phyloP scores from a whole-genome alignment of 139 green algal genomes.

The Chlamydomonas sphaeroides region DNA sequence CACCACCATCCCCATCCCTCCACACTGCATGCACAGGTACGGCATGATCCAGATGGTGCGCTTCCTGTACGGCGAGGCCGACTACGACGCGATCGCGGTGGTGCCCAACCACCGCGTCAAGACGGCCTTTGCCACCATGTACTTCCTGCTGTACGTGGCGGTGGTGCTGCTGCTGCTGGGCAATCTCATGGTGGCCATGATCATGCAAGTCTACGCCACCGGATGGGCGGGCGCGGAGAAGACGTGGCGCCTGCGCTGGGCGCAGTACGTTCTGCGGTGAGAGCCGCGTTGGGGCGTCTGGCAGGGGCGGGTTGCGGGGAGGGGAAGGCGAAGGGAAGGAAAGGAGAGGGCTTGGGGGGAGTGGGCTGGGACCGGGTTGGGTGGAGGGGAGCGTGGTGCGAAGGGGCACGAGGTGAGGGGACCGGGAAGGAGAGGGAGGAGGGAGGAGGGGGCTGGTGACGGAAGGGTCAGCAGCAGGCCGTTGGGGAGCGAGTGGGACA shows the following conservation, averaged over 20 bases:
- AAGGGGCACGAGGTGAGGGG: neutral
- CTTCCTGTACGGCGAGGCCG: constrained; percentile 60
- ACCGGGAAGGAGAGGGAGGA: neutral
- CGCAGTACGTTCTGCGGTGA: constrained; percentile 52
- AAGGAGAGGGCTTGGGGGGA: no score
- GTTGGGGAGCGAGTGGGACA: no score
- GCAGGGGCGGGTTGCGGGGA: neutral
- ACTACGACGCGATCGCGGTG: constrained; percentile 52
- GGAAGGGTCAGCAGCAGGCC: neutral
- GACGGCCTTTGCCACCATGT: constrained; percentile 54
- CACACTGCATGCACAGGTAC: no score
- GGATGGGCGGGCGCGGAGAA: constrained; percentile 19
- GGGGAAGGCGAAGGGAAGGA: neutral
- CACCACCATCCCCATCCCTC: no score
- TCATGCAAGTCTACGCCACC: constrained; percentile 25
- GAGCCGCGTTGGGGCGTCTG: neutral
- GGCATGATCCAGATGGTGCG: constrained; percentile 38
- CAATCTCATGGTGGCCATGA: constrained; percentile 58
- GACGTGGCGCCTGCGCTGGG: constrained; percentile 54
- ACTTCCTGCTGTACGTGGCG: constrained; percentile 65
- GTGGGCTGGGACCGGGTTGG: no score
- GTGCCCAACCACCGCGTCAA: constrained; percentile 34
- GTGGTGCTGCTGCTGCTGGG: constrained; percentile 56
- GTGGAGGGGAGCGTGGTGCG: no score
- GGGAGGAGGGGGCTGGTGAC: neutral